phyloP scores from a whole-genome alignment of 208 protist species.

The Acanthamoeba lenticulata region DNA sequence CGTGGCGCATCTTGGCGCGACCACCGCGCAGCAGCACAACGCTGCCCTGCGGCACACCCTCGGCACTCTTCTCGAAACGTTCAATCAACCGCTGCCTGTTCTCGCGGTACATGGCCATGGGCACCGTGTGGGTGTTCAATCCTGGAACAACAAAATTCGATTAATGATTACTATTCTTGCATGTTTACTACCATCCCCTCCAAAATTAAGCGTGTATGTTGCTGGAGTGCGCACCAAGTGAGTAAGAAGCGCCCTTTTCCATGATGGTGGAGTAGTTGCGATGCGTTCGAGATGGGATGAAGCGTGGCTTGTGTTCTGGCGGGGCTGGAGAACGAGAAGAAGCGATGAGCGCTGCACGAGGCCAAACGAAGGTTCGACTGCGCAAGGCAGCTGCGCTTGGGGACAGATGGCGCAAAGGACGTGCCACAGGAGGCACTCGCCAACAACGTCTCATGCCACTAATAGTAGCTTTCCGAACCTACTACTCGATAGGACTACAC shows the following conservation, averaged over 20 bases:
- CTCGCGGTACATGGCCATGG: neutral
- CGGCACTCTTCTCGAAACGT: neutral
- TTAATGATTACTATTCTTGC: no score
- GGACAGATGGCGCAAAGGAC: neutral
- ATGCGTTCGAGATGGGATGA: neutral
- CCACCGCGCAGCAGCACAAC: constrained; percentile 67
- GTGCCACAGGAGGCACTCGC: neutral
- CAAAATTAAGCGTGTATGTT: neutral
- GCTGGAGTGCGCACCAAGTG: neutral
- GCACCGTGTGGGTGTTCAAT: constrained; percentile 52
- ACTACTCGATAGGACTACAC: no score
- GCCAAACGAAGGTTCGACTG: no score
- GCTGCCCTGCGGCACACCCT: constrained; percentile 1
- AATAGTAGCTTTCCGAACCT: no score
- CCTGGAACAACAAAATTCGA: neutral
- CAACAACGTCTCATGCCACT: neutral
- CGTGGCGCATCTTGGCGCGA: neutral
- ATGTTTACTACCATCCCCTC: no score
- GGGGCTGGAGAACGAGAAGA: no score
- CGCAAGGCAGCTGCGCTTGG: neutral
- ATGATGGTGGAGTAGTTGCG: neutral
- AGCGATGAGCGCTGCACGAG: no score
- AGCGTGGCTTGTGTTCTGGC: neutral
- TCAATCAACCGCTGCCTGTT: constrained; percentile 23
- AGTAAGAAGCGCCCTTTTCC: neutral